Percentiles rank a stretch among this genome's conserved stretches.
These are phyloP conservation scores for Colletotrichum brevisporum DNA, from an alignment of 2,329 filamentous ascomycete genomes.

Conservation along the genomic window DNA sequence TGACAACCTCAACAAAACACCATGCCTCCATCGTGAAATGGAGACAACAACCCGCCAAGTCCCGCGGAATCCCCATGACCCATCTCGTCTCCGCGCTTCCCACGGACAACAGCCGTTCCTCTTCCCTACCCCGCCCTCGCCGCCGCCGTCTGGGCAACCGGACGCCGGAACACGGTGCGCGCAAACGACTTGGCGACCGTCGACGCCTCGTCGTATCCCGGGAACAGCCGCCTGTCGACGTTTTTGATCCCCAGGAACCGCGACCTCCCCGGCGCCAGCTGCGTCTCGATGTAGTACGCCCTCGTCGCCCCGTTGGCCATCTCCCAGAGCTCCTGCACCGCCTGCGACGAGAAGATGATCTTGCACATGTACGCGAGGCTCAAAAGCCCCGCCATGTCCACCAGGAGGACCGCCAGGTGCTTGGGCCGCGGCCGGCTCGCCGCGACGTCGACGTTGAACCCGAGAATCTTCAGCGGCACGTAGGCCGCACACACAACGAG, in stretches of 20 bases:
- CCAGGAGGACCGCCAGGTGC: constrained; percentile 5
- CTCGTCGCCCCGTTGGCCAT: constrained; percentile 26
- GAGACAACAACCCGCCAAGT: not conserved
- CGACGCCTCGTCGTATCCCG: not conserved
- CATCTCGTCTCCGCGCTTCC: constrained; percentile 20
- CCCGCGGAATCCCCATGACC: not conserved
- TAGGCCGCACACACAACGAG: not conserved
- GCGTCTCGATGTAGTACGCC: constrained; percentile 28
- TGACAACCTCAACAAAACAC: constrained; percentile 3
- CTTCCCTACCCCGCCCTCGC: not conserved
- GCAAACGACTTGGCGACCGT: not conserved
- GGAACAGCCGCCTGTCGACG: constrained; percentile 7
- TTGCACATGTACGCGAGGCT: constrained; percentile 1
- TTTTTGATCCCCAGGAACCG: constrained; percentile 5
- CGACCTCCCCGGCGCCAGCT: constrained; percentile 1
- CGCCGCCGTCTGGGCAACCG: not conserved
- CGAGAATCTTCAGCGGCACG: not conserved
- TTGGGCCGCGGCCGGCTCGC: not conserved
- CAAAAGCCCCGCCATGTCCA: not conserved
- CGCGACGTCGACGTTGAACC: not conserved
- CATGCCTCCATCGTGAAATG: not conserved
- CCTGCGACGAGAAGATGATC: constrained; percentile 4
- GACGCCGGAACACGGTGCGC: not conserved
- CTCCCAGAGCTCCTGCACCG: constrained; percentile 13
- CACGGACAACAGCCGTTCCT: constrained; percentile 1